Conservation (phyloP, 176 grass and related monocot species). For the Thalia dealbata region DNA sequence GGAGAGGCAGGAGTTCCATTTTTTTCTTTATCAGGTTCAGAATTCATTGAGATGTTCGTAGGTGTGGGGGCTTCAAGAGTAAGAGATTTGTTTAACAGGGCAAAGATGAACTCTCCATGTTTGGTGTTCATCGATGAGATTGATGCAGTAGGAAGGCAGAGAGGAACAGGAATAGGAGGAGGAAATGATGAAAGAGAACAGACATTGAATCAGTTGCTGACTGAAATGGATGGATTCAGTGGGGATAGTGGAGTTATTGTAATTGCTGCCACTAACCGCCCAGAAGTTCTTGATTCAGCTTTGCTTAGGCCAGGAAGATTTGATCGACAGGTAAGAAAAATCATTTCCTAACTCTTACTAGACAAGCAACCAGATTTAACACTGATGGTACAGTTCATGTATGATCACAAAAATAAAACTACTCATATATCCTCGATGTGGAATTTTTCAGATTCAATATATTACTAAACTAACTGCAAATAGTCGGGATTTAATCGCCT, state of each 20-base stretch:
- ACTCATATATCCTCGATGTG: no score
- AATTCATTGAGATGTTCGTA: slow-evolving; percentile 87
- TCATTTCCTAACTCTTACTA: neutral
- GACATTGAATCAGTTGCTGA: slow-evolving; percentile 71
- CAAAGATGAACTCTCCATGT: slow-evolving; percentile 53
- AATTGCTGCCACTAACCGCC: slow-evolving; percentile 60
- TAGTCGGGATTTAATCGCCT: no score
- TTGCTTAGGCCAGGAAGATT: slow-evolving; percentile 66
- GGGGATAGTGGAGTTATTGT: slow-evolving; percentile 64
- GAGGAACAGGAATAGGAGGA: slow-evolving; percentile 53
- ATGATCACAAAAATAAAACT: neutral
- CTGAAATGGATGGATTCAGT: slow-evolving; percentile 70
- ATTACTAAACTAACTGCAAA: no score
- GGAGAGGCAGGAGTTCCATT: slow-evolving; percentile 80
- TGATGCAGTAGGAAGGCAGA: slow-evolving; percentile 58
- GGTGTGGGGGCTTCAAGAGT: slow-evolving; percentile 73
- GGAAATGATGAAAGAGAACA: slow-evolving; percentile 80
- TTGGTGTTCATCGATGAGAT: slow-evolving; percentile 81
- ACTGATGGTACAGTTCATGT: neutral
- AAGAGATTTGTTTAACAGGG: slow-evolving; percentile 59
- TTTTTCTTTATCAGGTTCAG: slow-evolving; percentile 73
- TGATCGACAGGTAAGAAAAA: slow-evolving; percentile 32
- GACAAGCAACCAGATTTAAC: neutral
- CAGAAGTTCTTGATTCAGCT: slow-evolving; percentile 62
- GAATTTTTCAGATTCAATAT: no score